A percentile compares a stretch with the other conserved stretches of the same genome.
These are phyloP conservation scores for Cladophialophora psammophila DNA, from an alignment of 2,329 filamentous ascomycete genomes.

Conservation along the genomic window DNA sequence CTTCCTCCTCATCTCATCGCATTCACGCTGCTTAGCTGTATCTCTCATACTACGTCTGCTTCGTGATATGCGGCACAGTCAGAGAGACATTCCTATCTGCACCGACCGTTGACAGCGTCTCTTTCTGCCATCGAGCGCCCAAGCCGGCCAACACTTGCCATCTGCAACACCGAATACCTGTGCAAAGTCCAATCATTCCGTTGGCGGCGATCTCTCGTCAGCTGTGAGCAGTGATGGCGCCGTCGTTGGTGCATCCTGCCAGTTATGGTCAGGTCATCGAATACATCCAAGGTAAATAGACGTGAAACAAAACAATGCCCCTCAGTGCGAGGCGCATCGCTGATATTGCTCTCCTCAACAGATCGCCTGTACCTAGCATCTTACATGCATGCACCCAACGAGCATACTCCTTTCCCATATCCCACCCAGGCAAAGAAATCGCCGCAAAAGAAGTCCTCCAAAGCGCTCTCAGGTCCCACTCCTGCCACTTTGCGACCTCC, in stretches of 20 bases:
- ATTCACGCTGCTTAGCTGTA: conserved; percentile 12
- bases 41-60: conserved; percentile 17
- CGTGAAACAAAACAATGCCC: conserved; percentile 41
- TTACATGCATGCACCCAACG: conserved; percentile 81
- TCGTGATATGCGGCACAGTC: conserved; percentile 30
- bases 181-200: not conserved
- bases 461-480: conserved; percentile 66
- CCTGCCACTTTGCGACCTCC: conserved; percentile 57
- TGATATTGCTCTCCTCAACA: conserved; percentile 48
- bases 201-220: not conserved
- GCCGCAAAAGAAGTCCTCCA: conserved; percentile 77
- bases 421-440: conserved; percentile 67
- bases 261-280: conserved; percentile 90
- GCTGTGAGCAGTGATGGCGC: conserved; percentile 35
- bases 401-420: conserved; percentile 86
- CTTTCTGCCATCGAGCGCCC: conserved; percentile 5
- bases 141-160: conserved; percentile 3
- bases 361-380: conserved; percentile 95
- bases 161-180: not conserved
- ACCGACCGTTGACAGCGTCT: conserved; percentile 20
- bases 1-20: conserved; percentile 4
- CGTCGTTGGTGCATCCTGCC: conserved; percentile 53
- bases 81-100: conserved; percentile 20
- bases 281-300: conserved; percentile 80
- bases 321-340: conserved; percentile 43